A percentile compares a stretch with the other conserved stretches of the same genome.
These are phyloP conservation scores for Gautieria morchelliformis DNA, from an alignment of 768 basidiomycete genomes.

Conservation along the genomic window DNA sequence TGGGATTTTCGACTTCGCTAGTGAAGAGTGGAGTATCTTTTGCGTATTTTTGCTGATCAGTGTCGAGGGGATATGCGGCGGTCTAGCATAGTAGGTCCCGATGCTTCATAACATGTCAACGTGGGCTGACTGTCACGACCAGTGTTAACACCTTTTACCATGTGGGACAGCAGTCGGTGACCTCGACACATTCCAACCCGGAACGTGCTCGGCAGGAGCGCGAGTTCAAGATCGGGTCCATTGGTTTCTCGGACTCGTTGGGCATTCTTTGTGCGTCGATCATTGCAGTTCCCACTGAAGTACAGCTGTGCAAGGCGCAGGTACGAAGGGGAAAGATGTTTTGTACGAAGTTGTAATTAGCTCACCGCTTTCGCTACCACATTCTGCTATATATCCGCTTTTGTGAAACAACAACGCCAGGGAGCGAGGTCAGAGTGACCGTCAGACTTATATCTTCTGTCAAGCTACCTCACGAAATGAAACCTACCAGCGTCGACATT, in stretches of 20 bases:
- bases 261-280: slow-evolving; percentile 61
- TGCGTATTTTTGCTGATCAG: slow-evolving; percentile 72
- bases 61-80: slow-evolving; percentile 87
- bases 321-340: slow-evolving; percentile 57
- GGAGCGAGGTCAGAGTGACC: too few relatives aligned
- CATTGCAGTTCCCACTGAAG: slow-evolving; percentile 63
- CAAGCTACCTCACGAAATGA: too few relatives aligned
- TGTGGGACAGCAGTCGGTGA: slow-evolving; percentile 52
- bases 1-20: slow-evolving; percentile 40
- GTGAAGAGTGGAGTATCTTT: slow-evolving; percentile 38
- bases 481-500: too few relatives aligned
- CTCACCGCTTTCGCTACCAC: background rate
- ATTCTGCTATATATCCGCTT: too few relatives aligned
- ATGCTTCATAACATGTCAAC: background rate
- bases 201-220: slow-evolving; percentile 65
- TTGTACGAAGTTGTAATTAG: slow-evolving; percentile 48
- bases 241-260: slow-evolving; percentile 76
- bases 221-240: slow-evolving; percentile 85
- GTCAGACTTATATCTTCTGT: too few relatives aligned
- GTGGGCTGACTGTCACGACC: background rate
- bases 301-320: slow-evolving; percentile 68
- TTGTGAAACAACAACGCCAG: too few relatives aligned
- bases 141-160: slow-evolving; percentile 85
- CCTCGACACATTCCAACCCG: slow-evolving; percentile 29
- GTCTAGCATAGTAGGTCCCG: slow-evolving; percentile 72